Conservation (phyloP, 345 rosid genomes). For the Atalantia buxifolia region DNA sequence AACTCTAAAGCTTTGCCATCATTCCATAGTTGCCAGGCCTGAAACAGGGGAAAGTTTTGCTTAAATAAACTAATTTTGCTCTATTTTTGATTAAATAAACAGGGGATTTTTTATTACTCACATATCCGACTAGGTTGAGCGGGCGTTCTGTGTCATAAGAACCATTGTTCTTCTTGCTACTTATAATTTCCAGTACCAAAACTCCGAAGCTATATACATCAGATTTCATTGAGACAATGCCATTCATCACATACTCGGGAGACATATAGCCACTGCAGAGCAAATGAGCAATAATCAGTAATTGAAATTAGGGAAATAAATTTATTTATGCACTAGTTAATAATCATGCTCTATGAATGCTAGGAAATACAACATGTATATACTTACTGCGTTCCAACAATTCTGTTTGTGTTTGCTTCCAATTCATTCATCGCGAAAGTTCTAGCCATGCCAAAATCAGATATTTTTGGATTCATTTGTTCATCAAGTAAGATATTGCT, state of each 20-base stretch:
- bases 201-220: slow-evolving; percentile 11
- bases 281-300: background rate
- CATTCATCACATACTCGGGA: slow-evolving; percentile 7
- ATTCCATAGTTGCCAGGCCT: slow-evolving; percentile 20
- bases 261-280: slow-evolving; percentile 12
- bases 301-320: no score
- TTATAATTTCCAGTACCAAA: background rate
- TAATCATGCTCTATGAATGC: no score
- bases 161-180: slow-evolving; percentile 5
- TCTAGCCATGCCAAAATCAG: background rate
- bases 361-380: no score
- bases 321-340: no score
- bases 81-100: no score
- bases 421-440: no score
- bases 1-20: slow-evolving; percentile 1
- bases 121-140: slow-evolving; percentile 16
- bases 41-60: background rate
- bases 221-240: background rate
- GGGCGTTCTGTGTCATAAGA: slow-evolving; percentile 1
- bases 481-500: background rate
- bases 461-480: background rate
- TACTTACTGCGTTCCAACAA: no score
- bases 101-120: background rate
- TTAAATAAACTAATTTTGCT: no score
- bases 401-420: no score